Percentiles rank a stretch among this genome's conserved stretches.
These are phyloP conservation scores for Microdochium paspali DNA, from an alignment of 2,329 filamentous ascomycete species.

Conservation along the genomic window DNA sequence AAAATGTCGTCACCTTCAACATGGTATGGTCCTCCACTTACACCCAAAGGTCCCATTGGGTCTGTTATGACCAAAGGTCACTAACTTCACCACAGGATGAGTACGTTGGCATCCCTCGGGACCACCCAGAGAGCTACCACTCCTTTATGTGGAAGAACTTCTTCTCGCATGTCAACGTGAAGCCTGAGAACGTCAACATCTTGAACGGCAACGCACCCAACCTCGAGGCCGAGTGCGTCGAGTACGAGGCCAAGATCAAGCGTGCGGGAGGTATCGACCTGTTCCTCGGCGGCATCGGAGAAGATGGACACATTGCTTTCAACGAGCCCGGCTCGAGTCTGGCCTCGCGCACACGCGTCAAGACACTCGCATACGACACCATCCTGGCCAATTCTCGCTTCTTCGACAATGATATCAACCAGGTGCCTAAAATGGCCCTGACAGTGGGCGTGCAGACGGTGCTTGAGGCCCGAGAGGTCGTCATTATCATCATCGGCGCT, in stretches of 20 bases:
- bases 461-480: slow-evolving; percentile 70
- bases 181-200: slow-evolving; percentile 75
- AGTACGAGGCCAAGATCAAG: slow-evolving; percentile 72
- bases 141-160: slow-evolving; percentile 92
- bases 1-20: slow-evolving; percentile 85
- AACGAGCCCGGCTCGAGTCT: slow-evolving; percentile 81
- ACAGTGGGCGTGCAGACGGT: slow-evolving; percentile 81
- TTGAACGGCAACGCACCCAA: slow-evolving; percentile 72
- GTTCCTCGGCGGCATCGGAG: slow-evolving; percentile 76
- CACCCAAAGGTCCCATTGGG: neutral
- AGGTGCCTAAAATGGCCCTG: slow-evolving; percentile 73
- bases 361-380: slow-evolving; percentile 81
- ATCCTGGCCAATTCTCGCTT: slow-evolving; percentile 80
- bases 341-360: slow-evolving; percentile 69
- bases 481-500: slow-evolving; percentile 72
- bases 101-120: slow-evolving; percentile 74
- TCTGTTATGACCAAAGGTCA: neutral
- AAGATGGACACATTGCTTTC: slow-evolving; percentile 84
- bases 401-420: slow-evolving; percentile 64
- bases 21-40: slow-evolving; percentile 47
- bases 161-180: slow-evolving; percentile 77
- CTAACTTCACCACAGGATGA: slow-evolving; percentile 50
- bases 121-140: slow-evolving; percentile 81
- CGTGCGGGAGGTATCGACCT: slow-evolving; percentile 71
- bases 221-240: slow-evolving; percentile 65